Conservation (phyloP, 768 basidiomycete species). For the Termitomyces eurrhizus region DNA sequence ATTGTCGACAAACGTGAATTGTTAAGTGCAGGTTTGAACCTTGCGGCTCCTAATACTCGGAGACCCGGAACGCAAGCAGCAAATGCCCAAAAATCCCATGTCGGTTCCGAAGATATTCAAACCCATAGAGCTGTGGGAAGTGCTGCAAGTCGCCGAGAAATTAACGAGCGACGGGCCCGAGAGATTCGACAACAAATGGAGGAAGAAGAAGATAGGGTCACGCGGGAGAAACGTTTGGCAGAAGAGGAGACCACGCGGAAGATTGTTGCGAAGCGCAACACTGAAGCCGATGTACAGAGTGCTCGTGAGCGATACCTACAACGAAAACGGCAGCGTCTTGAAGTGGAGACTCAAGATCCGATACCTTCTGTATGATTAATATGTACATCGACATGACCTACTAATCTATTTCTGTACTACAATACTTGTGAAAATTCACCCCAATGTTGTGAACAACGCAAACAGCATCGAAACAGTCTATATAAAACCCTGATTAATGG, state of each 20-base stretch:
- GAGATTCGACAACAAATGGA: slow-evolving; percentile 80
- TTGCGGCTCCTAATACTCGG: slow-evolving; percentile 79
- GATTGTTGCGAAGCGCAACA: slow-evolving; percentile 71
- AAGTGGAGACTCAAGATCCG: slow-evolving; percentile 28
- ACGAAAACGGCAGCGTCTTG: slow-evolving; percentile 75
- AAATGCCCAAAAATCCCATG: slow-evolving; percentile 18
- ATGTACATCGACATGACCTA: background rate
- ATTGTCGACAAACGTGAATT: slow-evolving; percentile 95
- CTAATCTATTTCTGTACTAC: slow-evolving; percentile 1
- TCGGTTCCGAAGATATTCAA: slow-evolving; percentile 30
- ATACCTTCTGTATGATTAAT: slow-evolving; percentile 13
- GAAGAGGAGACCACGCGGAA: slow-evolving; percentile 66
- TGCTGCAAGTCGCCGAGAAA: slow-evolving; percentile 76
- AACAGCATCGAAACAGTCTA: background rate
- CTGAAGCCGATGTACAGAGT: slow-evolving; percentile 65
- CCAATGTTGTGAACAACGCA: background rate
- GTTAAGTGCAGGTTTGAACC: slow-evolving; percentile 87
- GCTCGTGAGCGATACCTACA: slow-evolving; percentile 73
- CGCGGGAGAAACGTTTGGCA: slow-evolving; percentile 50
- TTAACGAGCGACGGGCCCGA: slow-evolving; percentile 75
- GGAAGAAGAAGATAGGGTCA: slow-evolving; percentile 61
- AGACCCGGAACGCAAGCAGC: slow-evolving; percentile 47
- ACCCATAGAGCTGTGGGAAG: slow-evolving; percentile 78
- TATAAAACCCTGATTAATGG: slow-evolving; percentile 9
- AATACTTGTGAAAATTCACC: slow-evolving; percentile 3